Evolutionary conservation across 202 grass and related monocot genomes (phyloP), one percentile per base, ranked within the genome.

Genomic region (Carex arenaria): DNA sequence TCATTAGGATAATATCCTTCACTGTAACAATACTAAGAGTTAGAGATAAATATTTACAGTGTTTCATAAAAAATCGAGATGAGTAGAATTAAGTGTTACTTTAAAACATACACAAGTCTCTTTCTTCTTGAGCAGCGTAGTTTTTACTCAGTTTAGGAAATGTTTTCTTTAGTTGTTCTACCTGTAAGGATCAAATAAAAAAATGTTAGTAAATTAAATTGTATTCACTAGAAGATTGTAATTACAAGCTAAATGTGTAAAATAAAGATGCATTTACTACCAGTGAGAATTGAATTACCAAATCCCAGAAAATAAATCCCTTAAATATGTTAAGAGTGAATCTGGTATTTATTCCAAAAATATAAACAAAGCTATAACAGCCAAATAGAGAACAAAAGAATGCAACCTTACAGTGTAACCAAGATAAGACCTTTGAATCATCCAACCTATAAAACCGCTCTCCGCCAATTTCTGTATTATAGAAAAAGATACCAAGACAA

Each of bases 331-430:
- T 28, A 2, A 45, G 56, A 64, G 45, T 14, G 30, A 43, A 64
- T 23, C 53, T 38, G 6, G 17, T 13, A 81, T 81, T 64, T 43
- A 31, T 3, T 55, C 13, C 47, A 81, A 11, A 22, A 81, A 43
- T n/a, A 56, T 52, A 72, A 76, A 61, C 11, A 75, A 10, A 67
- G 56, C 61, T 53, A 49, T 30, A 66, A 20, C 83, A 64, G 5
- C 57, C 59, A 56, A 91, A 14, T 55, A 51, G 59, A 12, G n/a
- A 78, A 49, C 57, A 81, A 26, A 11, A 53, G 64, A 56, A 86
- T 42, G n/a, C 34, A 87, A 95, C 96, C 96, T 99, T 99, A 85
- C 93, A 96, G 83, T 86, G 92, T 86, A 99, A 67, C 96, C 96
- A 99, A 86, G 83, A 81, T 83, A 99, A 86, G 82, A 99, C 93